These are phyloP conservation scores for Malus orientalis DNA, from an alignment of 306 rosid genomes.

Conservation along the genomic window DNA sequence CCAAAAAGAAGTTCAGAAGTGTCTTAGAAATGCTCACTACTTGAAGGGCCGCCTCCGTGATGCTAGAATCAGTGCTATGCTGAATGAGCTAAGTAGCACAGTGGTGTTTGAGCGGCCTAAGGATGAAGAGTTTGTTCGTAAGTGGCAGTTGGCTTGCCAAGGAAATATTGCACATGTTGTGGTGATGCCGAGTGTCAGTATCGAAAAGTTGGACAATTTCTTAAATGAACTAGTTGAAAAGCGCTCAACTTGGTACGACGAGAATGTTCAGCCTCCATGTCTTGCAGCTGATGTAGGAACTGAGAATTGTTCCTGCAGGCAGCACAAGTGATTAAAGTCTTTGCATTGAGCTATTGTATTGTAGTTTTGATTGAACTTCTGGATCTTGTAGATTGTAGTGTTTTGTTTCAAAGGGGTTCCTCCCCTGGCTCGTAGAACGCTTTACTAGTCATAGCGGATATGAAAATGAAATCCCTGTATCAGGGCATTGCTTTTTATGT, in stretches of 20 bases:
- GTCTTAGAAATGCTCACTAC: conserved; percentile 57
- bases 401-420: neutral
- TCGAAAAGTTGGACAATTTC: conserved; percentile 46
- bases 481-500: neutral
- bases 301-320: conserved; percentile 38
- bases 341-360: neutral
- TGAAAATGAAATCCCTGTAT: neutral
- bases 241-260: conserved; percentile 35
- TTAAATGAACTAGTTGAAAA: conserved; percentile 27
- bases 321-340: conserved; percentile 24
- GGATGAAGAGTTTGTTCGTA: conserved; percentile 40
- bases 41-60: conserved; percentile 30
- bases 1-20: conserved; percentile 56
- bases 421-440: neutral
- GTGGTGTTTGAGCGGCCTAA: conserved; percentile 60
- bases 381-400: neutral
- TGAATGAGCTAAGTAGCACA: conserved; percentile 50
- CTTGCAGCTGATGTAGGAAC: conserved; percentile 36
- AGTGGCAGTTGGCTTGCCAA: conserved; percentile 60
- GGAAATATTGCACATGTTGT: conserved; percentile 60
- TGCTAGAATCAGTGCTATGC: conserved; percentile 57
- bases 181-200: conserved; percentile 49
- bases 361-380: conserved; percentile 6
- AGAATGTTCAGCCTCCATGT: conserved; percentile 29
- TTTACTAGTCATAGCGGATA: neutral